phyloP scores from a whole-genome alignment of 139 green algal genomes.

The Chlorella sp. region DNA sequence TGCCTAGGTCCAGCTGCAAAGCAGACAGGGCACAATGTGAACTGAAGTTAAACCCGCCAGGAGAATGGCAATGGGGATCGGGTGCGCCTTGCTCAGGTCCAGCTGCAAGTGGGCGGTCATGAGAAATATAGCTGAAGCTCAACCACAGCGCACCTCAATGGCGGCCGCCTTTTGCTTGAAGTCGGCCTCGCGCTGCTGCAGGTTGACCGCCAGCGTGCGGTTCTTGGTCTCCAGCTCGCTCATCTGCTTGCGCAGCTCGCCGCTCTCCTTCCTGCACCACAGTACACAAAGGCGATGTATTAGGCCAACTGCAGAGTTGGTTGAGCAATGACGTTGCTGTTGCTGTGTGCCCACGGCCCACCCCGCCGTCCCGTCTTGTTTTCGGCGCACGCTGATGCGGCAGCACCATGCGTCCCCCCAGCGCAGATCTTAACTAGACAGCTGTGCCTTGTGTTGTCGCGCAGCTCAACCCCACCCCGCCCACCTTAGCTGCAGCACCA shows the following conservation, averaged over 20 bases:
- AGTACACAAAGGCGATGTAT: no score
- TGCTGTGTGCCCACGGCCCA: no score
- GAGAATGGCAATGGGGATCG: no score
- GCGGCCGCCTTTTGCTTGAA: constrained; percentile 33
- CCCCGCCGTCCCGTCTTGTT: no score
- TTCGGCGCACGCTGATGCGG: no score
- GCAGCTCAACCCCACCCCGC: not conserved
- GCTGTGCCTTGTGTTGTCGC: not conserved
- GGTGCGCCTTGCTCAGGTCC: not conserved
- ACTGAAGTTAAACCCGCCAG: not conserved
- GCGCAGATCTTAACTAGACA: no score
- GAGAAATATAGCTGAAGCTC: not conserved
- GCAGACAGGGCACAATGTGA: not conserved
- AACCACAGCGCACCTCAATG: not conserved
- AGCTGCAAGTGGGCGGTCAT: not conserved
- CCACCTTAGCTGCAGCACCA: constrained; percentile 33
- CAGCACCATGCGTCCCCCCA: no score
- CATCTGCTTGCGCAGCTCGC: constrained; percentile 34
- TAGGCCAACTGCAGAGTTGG: no score
- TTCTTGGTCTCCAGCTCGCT: constrained; percentile 43
- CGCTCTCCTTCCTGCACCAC: no score
- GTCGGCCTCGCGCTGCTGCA: constrained; percentile 34
- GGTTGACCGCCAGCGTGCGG: constrained; percentile 25
- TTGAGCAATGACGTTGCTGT: no score
- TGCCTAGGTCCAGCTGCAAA: constrained; percentile 9